Base-by-base conservation (phyloP, 352 stramenopile species). In the Globisporangium middletonii region DNA sequence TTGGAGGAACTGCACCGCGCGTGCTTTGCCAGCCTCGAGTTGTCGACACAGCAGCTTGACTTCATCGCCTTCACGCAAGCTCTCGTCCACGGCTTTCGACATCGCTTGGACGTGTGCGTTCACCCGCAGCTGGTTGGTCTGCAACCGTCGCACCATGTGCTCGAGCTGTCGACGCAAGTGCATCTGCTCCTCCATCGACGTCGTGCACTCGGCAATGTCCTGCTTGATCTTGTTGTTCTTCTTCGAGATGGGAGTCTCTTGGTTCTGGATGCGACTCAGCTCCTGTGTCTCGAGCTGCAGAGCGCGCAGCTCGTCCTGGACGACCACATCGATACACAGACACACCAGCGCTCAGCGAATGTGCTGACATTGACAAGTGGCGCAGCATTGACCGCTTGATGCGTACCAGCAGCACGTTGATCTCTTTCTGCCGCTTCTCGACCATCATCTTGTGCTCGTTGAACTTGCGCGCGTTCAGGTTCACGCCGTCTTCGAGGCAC, bases 111-210 rank as follows among this genome's bases (percentile, higher is more conserved):
- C 63, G 30, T 94, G 83, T 18, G 77, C 60, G 37, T 91, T 74
- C 15, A 91, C 77, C 27, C 79, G 78, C 28, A 92, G 62, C 37
- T 92, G 82, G 0, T 76, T 84, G 3, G 77, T 89, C 62, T 92
- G 79, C 6, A 94, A 67, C 0, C 83, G 77, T 12, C 82, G 75
- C 47, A 89, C 75, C 83, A 94, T 92, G 73, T 92, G 83, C 63
- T 92, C 81, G 3, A 91, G 69, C 52, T 92, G 81, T 45, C 82
- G 56, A 5, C 80, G 68, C 16, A 75, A 51, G 63, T 91, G 77
- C 76, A 90, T 86, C 65, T 94, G 79, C 57, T 92, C 79, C 52
- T 94, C 83, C 80, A 89, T 90, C 0, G 71, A 79, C 16, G 71
- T 37, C 45, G 79, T 90, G 53, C 78, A 89, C 28, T 75, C 63